Conservation (phyloP, 805 yeast species). For the Wickerhamiella sergipiensis region DNA sequence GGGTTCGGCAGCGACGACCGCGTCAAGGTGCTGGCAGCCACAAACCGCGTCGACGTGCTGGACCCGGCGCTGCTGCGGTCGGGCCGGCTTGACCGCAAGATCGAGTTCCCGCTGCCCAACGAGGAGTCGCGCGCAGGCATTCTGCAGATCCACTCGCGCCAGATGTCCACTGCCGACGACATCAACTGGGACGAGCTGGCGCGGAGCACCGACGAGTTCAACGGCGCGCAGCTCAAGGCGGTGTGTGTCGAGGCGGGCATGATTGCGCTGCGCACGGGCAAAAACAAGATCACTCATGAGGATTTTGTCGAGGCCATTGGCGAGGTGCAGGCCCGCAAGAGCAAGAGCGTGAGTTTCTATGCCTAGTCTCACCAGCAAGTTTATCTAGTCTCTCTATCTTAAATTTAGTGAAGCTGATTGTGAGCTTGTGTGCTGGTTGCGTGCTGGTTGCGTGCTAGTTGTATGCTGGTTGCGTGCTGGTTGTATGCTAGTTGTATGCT, state of each 20-base stretch:
- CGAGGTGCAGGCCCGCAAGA: slow-evolving; percentile 96
- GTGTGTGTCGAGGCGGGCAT: slow-evolving; percentile 99
- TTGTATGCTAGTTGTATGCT: too few species aligned
- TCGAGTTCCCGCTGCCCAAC: slow-evolving; percentile 94
- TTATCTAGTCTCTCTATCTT: too few species aligned
- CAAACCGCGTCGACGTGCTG: slow-evolving; percentile 92
- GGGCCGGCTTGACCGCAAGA: slow-evolving; percentile 94
- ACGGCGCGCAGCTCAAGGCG: slow-evolving; percentile 97
- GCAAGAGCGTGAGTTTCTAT: slow-evolving; percentile 88
- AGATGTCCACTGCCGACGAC: slow-evolving; percentile 75
- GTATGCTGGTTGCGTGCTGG: too few species aligned
- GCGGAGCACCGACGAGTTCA: slow-evolving; percentile 94
- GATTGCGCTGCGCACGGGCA: slow-evolving; percentile 96
- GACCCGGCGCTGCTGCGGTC: slow-evolving; percentile 98
- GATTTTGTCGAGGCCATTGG: slow-evolving; percentile 97
- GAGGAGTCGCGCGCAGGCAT: slow-evolving; percentile 97
- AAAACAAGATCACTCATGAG: slow-evolving; percentile 82
- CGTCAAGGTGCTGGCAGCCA: slow-evolving; percentile 95
- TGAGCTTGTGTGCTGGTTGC: too few species aligned
- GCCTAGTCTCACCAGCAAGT: slow-evolving; percentile 43
- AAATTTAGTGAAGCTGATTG: too few species aligned
- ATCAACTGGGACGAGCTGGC: slow-evolving; percentile 98
- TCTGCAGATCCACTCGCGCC: slow-evolving; percentile 91
- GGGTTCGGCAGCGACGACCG: slow-evolving; percentile 97
- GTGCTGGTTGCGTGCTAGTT: too few species aligned